These are phyloP conservation scores for Elsinoe arachidis DNA, from an alignment of 2,329 filamentous ascomycete genomes.

Conservation along the genomic window DNA sequence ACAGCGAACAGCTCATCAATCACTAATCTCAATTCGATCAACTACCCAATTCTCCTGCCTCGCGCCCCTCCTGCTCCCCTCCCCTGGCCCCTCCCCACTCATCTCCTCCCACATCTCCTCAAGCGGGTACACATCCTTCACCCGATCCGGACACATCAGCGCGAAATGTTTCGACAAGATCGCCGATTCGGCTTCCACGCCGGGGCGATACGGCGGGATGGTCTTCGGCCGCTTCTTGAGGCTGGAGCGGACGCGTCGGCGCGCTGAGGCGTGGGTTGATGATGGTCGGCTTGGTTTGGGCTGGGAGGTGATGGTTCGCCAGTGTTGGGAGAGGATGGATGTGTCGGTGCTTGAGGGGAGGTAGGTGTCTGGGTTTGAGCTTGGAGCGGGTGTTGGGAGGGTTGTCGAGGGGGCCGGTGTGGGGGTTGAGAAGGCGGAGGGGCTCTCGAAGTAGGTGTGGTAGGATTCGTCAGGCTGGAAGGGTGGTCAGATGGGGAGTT, in stretches of 20 bases:
- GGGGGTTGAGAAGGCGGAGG: neutral
- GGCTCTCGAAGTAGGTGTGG: neutral
- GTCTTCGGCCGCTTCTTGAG: too few species aligned
- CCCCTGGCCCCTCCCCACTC: neutral
- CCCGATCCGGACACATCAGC: neutral
- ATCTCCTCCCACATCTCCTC: neutral
- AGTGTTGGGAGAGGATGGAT: neutral
- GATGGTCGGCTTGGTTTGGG: neutral
- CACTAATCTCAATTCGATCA: neutral
- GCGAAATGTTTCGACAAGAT: neutral
- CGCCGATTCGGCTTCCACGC: neutral
- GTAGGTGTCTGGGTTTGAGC: neutral
- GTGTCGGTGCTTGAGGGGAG: neutral
- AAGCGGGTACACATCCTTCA: neutral
- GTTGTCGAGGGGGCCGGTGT: neutral
- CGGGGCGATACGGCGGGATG: neutral
- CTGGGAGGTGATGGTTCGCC: neutral
- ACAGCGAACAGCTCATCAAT: too few species aligned
- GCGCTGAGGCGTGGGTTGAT: neutral
- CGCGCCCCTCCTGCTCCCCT: neutral
- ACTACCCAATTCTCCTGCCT: neutral
- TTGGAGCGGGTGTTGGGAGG: neutral
- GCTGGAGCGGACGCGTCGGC: too few species aligned
- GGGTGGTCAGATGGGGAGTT: neutral
- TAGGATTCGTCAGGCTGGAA: neutral